Percentiles rank a stretch among this genome's conserved stretches.
phyloP scores from a whole-genome alignment of 345 rosid species.

The Clausena lansium region DNA sequence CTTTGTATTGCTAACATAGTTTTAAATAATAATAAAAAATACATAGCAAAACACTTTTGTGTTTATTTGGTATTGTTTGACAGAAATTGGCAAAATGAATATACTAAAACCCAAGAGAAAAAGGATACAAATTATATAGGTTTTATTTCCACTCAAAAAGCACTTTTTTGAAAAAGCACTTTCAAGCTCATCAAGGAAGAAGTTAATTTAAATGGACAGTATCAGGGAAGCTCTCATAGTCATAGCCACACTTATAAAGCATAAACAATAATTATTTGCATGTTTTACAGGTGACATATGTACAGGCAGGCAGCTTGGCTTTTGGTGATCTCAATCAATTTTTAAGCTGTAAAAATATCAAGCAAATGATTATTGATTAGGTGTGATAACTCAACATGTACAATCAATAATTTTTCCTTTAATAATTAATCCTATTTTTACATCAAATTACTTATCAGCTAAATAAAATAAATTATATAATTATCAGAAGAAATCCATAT shows the following conservation, averaged over 20 bases:
- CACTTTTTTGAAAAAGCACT: neutral
- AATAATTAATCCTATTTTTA: neutral
- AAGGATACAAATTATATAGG: neutral
- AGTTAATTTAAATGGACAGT: neutral
- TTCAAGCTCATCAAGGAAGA: neutral
- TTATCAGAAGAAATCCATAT: neutral
- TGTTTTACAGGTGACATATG: constrained; percentile 3
- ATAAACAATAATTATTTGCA: neutral
- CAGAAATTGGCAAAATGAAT: too few relatives aligned
- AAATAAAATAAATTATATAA: neutral
- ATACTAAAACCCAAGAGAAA: too few relatives aligned
- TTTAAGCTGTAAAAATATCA: neutral
- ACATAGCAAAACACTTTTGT: too few relatives aligned
- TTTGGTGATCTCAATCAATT: neutral
- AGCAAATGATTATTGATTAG: constrained; percentile 7
- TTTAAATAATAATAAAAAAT: too few relatives aligned
- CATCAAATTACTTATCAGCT: neutral
- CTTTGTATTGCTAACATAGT: too few relatives aligned
- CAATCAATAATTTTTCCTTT: neutral
- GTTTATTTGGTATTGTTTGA: too few relatives aligned
- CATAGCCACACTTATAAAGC: neutral
- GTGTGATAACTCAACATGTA: neutral
- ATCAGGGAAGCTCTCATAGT: neutral
- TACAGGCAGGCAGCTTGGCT: neutral
- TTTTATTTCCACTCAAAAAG: neutral